A percentile compares a stretch with the other conserved stretches of the same genome.
Evolutionary conservation across 306 rosid genomes (phyloP).

Genomic region (Cucurbita maxima): DNA sequence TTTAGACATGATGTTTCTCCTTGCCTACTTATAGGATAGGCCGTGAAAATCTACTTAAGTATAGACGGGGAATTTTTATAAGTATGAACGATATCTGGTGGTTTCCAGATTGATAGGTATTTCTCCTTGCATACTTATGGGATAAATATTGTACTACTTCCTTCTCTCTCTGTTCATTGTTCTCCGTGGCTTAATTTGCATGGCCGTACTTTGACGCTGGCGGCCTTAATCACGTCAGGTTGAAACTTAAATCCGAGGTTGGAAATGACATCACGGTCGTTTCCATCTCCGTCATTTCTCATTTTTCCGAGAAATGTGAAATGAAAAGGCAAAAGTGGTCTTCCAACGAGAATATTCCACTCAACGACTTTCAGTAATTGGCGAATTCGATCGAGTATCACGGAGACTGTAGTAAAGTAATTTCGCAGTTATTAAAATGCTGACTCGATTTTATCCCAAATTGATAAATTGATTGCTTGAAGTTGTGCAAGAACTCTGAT

Average conservation of each 20-base stretch:
- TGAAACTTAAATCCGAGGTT: not conserved
- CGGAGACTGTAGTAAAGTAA: not conserved
- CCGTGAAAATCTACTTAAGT: too few species aligned
- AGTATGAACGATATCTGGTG: not conserved
- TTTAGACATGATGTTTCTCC: too few species aligned
- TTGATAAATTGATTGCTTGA: constrained; percentile 2
- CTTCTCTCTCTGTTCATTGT: not conserved
- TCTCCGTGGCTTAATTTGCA: not conserved
- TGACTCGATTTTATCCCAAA: not conserved
- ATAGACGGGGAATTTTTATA: too few species aligned
- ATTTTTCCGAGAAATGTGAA: not conserved
- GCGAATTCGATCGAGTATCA: not conserved
- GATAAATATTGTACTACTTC: not conserved
- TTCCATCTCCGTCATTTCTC: not conserved
- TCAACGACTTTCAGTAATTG: not conserved
- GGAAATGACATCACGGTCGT: not conserved
- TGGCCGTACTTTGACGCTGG: not conserved
- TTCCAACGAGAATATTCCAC: not conserved
- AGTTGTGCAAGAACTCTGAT: not conserved
- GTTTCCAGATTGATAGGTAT: not conserved
- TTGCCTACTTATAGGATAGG: too few species aligned
- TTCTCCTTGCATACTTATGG: not conserved
- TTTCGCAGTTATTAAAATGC: not conserved
- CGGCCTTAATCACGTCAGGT: not conserved
- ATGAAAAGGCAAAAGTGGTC: not conserved